Evolutionary conservation across 495 filamentous ascomycete genomes (phyloP), one percentile per base, ranked within the genome.

Genomic region (Thermothielavioides terrestris): DNA sequence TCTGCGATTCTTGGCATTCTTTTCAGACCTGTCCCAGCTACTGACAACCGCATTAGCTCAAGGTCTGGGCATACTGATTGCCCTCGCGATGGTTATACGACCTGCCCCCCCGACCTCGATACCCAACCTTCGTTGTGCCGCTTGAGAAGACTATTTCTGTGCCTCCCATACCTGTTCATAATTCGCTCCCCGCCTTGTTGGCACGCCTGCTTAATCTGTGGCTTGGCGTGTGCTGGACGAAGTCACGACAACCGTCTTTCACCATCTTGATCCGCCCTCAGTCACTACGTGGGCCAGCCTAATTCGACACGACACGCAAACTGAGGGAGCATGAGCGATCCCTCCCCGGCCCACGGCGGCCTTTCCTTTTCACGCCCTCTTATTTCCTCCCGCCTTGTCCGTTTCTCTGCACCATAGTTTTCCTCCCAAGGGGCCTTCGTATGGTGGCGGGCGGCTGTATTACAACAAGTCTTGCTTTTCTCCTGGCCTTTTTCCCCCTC

Each of bases 51-150:
- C 51, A 50, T 55, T n/a, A 91, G 86, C 85, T 91, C 75, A 89
- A 87, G 77, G 80, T 91, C 62, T 91, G 86, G 86, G 86, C 86
- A 54, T 86, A 84, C 57, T 76, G 71, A 47, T 36, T 27, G 42
- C 42, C 50, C 49, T 31, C 45, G 36, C 46, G 54, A 62, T 59
- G 57, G 50, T 37, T 58, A 55, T 46, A 56, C 34, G 47, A 64
- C 42, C 47, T 42, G 31, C 18, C 50, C 31, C 59, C 21, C 58
- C n/a, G n/a, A n/a, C n/a, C n/a, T 56, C 61, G 62, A 64, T 66
- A 57, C 56, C 59, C 58, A 49, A 60, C 53, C 44, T 36, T 41
- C 37, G 50, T 42, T 53, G 53, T 54, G 55, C 59, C 57, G 53
- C 56, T 56, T 55, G 54, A 54, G 60, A 65, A 51, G 53, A 58